Evolutionary conservation across 768 basidiomycete genomes (phyloP).

Genomic region (Pulveroboletus sp.): DNA sequence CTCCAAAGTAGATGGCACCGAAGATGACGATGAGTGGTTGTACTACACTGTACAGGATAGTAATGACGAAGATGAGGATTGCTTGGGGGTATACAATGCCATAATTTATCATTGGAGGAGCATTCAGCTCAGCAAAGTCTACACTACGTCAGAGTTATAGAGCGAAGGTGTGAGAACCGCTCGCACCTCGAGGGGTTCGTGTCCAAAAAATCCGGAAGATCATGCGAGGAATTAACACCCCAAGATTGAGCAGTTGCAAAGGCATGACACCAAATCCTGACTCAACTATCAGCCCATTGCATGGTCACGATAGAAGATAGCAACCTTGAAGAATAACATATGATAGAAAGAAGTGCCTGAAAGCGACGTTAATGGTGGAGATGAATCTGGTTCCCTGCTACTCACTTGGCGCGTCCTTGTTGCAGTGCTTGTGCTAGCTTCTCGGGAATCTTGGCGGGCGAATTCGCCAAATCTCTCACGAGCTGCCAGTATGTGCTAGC

Average conservation of each 20-base stretch:
- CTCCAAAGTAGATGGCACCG: slow-evolving; percentile 94
- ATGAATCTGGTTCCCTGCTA: slow-evolving; percentile 1
- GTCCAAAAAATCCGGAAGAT: slow-evolving; percentile 75
- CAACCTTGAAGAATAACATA: slow-evolving; percentile 82
- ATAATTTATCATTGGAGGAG: slow-evolving; percentile 97
- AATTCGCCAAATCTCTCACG: slow-evolving; percentile 86
- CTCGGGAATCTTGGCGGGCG: slow-evolving; percentile 90
- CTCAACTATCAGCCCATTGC: slow-evolving; percentile 3
- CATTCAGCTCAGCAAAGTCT: slow-evolving; percentile 97
- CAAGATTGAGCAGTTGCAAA: slow-evolving; percentile 87
- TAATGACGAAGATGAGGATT: slow-evolving; percentile 93
- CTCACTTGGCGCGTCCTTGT: slow-evolving; percentile 65
- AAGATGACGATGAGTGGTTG: slow-evolving; percentile 94
- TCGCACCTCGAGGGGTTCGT: slow-evolving; percentile 82
- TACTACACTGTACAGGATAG: slow-evolving; percentile 90
- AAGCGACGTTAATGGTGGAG: slow-evolving; percentile 7
- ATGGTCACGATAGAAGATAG: background rate
- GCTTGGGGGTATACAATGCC: slow-evolving; percentile 97
- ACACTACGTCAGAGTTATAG: slow-evolving; percentile 1
- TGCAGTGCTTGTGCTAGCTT: slow-evolving; percentile 84
- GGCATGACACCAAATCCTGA: slow-evolving; percentile 92
- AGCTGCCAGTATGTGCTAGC: slow-evolving; percentile 92
- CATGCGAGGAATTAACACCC: slow-evolving; percentile 76
- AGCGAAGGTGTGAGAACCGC: background rate
- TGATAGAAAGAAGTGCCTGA: slow-evolving; percentile 76